Evolutionary conservation across 371 early-diverging fungal species (phyloP).

Genomic region (Mucor lusitanicus): DNA sequence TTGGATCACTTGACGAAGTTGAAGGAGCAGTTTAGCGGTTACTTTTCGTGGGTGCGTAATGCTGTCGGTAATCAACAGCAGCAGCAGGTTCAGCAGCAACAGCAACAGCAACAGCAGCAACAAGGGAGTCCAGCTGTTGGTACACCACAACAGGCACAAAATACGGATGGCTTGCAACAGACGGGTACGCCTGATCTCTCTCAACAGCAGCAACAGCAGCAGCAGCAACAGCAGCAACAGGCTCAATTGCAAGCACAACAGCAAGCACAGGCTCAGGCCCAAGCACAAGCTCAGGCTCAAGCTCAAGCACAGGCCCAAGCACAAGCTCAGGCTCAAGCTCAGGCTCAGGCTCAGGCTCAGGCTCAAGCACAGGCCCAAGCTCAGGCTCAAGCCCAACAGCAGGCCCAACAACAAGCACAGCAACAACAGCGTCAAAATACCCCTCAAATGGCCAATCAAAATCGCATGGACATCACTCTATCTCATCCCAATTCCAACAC

Average conservation of each 20-base stretch:
- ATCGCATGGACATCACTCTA: constrained; percentile 1
- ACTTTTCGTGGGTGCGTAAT: constrained; percentile 49
- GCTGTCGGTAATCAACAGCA: constrained; percentile 35
- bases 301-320: constrained; percentile 34
- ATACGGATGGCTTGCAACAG: background rate
- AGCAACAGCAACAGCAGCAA: constrained; percentile 2
- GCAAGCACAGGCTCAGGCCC: constrained; percentile 24
- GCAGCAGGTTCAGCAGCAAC: constrained; percentile 18
- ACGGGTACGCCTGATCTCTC: constrained; percentile 7
- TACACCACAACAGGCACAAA: constrained; percentile 5
- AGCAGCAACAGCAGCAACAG: constrained; percentile 18
- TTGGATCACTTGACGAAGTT: constrained; percentile 49
- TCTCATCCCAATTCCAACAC: background rate
- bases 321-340: constrained; percentile 35
- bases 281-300: background rate
- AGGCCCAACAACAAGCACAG: constrained; percentile 7
- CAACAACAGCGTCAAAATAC: constrained; percentile 12
- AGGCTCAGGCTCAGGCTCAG: constrained; percentile 13
- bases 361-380: constrained; percentile 11
- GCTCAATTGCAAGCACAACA: constrained; percentile 43
- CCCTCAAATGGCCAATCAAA: constrained; percentile 16
- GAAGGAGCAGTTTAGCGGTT: constrained; percentile 52
- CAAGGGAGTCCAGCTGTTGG: background rate
- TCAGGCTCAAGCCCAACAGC: constrained; percentile 7
- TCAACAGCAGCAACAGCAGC: constrained; percentile 25